These are phyloP conservation scores for Tetracladium setigerum DNA, from an alignment of 495 filamentous ascomycete genomes.

Conservation along the genomic window DNA sequence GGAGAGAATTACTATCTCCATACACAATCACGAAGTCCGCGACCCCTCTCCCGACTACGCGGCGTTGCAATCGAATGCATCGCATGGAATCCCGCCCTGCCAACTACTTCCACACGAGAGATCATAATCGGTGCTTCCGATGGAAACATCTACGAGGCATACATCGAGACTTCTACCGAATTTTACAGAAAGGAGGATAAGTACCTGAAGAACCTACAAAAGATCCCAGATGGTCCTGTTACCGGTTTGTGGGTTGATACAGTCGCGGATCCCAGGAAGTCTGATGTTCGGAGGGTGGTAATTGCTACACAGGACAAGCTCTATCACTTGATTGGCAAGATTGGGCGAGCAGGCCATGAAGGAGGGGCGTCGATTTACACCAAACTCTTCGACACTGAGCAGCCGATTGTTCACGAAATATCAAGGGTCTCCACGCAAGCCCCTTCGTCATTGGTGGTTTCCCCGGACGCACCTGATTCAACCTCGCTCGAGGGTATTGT, in stretches of 20 bases:
- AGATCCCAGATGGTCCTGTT: constrained; percentile 66
- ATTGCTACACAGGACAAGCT: constrained; percentile 68
- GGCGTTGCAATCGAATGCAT: constrained; percentile 81
- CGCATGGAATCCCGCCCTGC: constrained; percentile 95
- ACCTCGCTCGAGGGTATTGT: constrained; percentile 26
- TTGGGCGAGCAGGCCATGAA: constrained; percentile 65
- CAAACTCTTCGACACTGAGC: constrained; percentile 81
- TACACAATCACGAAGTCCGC: constrained; percentile 82
- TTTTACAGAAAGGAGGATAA: constrained; percentile 94
- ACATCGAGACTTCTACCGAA: constrained; percentile 85
- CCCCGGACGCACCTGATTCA: constrained; percentile 58
- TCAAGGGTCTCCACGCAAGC: constrained; percentile 43
- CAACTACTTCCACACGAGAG: constrained; percentile 88
- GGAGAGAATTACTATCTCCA: constrained; percentile 98
- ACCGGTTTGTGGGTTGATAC: constrained; percentile 76
- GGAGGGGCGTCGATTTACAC: constrained; percentile 76
- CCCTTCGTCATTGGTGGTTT: constrained; percentile 60
- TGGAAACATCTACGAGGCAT: constrained; percentile 92
- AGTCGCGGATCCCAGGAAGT: constrained; percentile 43
- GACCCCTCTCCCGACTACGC: constrained; percentile 73
- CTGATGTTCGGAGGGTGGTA: constrained; percentile 67
- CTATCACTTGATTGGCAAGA: constrained; percentile 69
- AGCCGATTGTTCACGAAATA: constrained; percentile 64
- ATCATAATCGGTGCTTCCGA: constrained; percentile 90
- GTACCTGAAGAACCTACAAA: constrained; percentile 76